Evolutionary conservation across 2,329 filamentous ascomycete genomes (phyloP).

Genomic region (Fusarium albidum): DNA sequence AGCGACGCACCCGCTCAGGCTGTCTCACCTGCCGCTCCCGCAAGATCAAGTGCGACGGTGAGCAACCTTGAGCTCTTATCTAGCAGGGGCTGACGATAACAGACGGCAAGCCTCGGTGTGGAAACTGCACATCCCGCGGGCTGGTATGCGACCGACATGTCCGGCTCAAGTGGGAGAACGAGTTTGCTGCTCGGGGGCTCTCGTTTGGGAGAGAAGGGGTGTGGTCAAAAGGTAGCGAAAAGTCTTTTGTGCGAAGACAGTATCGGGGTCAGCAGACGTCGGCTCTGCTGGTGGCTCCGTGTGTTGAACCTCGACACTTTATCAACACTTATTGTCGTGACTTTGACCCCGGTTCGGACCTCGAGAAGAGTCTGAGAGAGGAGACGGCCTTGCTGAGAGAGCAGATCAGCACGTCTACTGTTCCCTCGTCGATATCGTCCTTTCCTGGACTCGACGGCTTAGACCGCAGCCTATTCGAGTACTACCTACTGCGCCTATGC

Average conservation of each 20-base stretch:
- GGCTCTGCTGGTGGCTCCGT: not conserved
- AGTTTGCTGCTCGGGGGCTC: constrained; percentile 36
- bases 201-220: constrained; percentile 43
- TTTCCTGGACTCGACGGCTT: constrained; percentile 20
- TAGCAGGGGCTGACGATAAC: too few species aligned
- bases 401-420: constrained; percentile 1
- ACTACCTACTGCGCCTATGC: constrained; percentile 32
- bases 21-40: constrained; percentile 36
- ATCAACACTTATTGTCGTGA: constrained; percentile 34
- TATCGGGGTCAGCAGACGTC: constrained; percentile 2
- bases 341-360: constrained; percentile 21
- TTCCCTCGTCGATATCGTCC: constrained; percentile 12
- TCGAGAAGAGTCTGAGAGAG: constrained; percentile 20
- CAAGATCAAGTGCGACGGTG: constrained; percentile 36
- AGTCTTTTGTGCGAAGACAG: not conserved
- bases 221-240: constrained; percentile 35
- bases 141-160: constrained; percentile 20
- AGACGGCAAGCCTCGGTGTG: constrained; percentile 29
- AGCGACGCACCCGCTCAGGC: constrained; percentile 31
- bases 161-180: constrained; percentile 42
- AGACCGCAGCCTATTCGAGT: constrained; percentile 29
- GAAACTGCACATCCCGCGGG: constrained; percentile 28
- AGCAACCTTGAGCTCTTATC: too few species aligned
- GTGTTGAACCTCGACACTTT: constrained; percentile 22
- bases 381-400: constrained; percentile 21